Evolutionary conservation across 139 green algal genomes (phyloP), one percentile per base, ranked within the genome.

Genomic region (Haematococcus lacustris): DNA sequence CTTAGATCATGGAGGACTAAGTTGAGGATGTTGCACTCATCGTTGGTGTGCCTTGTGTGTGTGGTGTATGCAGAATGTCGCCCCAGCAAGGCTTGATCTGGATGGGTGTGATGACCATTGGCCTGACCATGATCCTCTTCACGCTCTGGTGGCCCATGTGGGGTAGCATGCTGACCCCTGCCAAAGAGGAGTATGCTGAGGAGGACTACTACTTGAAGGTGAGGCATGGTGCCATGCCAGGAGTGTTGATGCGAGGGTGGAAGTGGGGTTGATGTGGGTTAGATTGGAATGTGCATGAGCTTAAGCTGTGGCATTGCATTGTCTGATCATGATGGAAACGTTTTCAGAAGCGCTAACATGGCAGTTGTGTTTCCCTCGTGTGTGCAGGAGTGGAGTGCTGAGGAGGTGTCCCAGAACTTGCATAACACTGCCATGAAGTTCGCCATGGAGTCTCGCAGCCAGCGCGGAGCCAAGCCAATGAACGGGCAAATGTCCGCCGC

Each of bases 61-160:
- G 38, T 38, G 21, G 37, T 21, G n/a, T n/a, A n/a, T 39, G 63
- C 57, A 83, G 65, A 37, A 83, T 91, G 51, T 71, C 73, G 5
- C 80, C 73, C 9, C 72, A 91, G 39, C 78, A 96, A 34, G 90
- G 88, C 40, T 83, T 96, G 66, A 74, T 80, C 51, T 96, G 86
- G 82, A 95, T 97, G 92, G 93, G 94, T 7, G 80, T 94, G 38
- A 85, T 91, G 76, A 92, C 94, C 66, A 85, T 96, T 13, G 78
- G 51, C 13, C 75, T 95, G 0, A 93, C 92, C 0, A 34, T 77
- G 9, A 60, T 90, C 33, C 71, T 94, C 6, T 57, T 83, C n/a
- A 39, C 83, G 34, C 82, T 98, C 70, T 89, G 91, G 76, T 98
- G 96, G 82, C 93, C 93, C 64, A 91, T 91, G 90, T 97, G 92